Evolutionary conservation across 495 filamentous ascomycete genomes (phyloP).

Genomic region (Neurospora sp.): DNA sequence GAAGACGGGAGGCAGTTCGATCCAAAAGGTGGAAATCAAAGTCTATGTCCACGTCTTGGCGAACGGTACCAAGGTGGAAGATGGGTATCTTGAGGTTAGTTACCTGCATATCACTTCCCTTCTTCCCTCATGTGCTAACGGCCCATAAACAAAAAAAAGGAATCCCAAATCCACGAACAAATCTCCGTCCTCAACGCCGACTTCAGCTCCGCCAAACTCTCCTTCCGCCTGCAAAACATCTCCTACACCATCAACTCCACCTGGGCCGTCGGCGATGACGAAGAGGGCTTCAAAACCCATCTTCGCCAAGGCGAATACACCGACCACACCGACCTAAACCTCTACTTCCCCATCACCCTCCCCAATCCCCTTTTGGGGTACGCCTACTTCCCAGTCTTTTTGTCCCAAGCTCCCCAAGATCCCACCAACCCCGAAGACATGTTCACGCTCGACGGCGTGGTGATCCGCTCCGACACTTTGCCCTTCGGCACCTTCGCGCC

Average conservation of each 20-base stretch:
- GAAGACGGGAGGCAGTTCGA: not conserved
- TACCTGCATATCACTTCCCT: no score
- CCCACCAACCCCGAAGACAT: not conserved
- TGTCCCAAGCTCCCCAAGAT: not conserved
- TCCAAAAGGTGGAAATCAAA: not conserved
- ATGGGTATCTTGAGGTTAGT: constrained; percentile 2
- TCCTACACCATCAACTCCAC: not conserved
- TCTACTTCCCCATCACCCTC: not conserved
- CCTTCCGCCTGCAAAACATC: not conserved
- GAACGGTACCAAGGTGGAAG: constrained; percentile 1
- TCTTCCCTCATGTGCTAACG: no score
- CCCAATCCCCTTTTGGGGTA: constrained; percentile 27
- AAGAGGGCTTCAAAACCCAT: not conserved
- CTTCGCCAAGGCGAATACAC: not conserved
- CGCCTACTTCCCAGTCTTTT: constrained; percentile 5
- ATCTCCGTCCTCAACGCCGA: constrained; percentile 1
- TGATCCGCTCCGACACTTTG: not conserved
- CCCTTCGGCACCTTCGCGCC: constrained; percentile 13
- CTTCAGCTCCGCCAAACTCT: not conserved
- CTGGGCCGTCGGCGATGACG: not conserved
- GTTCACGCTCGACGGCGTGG: not conserved
- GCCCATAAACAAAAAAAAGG: not conserved
- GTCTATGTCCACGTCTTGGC: constrained; percentile 3
- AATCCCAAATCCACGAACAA: constrained; percentile 1
- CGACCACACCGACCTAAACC: not conserved